Conservation (phyloP, 495 filamentous ascomycete species). For the Xylaria curta region DNA sequence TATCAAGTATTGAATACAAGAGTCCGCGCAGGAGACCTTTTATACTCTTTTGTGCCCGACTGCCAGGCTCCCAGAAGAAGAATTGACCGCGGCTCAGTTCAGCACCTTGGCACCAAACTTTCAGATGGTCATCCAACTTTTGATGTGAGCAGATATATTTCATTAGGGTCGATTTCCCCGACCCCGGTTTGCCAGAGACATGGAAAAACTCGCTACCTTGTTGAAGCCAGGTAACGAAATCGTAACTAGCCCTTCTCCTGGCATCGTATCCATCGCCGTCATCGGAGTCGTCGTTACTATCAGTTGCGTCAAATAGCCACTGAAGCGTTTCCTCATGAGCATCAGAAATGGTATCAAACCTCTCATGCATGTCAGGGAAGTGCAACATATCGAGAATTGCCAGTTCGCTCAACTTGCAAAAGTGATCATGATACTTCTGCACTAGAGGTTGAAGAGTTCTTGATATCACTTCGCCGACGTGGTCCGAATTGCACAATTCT, state of each 20-base stretch:
- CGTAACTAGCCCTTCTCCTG: background rate
- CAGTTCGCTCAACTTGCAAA: background rate
- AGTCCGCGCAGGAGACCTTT: slow-evolving; percentile 27
- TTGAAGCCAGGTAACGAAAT: slow-evolving; percentile 6
- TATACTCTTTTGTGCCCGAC: slow-evolving; percentile 27
- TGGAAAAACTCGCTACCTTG: slow-evolving; percentile 29
- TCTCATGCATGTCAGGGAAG: slow-evolving; percentile 12
- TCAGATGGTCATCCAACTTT: slow-evolving; percentile 15
- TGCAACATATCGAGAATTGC: background rate
- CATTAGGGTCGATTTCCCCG: slow-evolving; percentile 37
- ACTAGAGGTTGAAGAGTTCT: background rate
- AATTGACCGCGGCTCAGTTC: slow-evolving; percentile 27
- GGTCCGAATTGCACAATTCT: background rate
- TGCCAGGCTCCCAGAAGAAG: slow-evolving; percentile 30
- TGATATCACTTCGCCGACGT: background rate
- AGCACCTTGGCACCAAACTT: slow-evolving; percentile 26
- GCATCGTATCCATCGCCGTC: background rate
- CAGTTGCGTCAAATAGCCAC: background rate
- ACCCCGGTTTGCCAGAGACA: slow-evolving; percentile 30
- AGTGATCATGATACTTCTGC: background rate
- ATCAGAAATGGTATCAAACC: slow-evolving; percentile 4
- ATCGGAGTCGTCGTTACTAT: background rate
- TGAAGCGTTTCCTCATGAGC: background rate
- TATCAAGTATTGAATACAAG: slow-evolving; percentile 25
- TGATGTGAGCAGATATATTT: slow-evolving; percentile 28